Conservation (phyloP, 805 yeast genomes). For the Starmerella bombicola region DNA sequence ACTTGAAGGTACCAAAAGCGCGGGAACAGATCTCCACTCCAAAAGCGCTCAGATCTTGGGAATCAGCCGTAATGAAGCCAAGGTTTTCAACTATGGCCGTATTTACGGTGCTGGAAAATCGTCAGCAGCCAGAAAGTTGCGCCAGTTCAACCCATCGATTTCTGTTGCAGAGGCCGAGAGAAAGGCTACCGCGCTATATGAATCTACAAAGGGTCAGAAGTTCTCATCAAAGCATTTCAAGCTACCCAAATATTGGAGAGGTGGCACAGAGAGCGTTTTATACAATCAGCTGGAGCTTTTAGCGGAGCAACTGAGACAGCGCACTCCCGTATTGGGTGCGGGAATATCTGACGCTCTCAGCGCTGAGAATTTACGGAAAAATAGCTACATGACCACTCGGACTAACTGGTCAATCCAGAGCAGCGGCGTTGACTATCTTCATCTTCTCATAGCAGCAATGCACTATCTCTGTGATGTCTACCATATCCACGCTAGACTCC, state of each 20-base stretch:
- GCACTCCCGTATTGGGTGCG: slow-evolving; percentile 87
- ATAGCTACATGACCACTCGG: slow-evolving; percentile 67
- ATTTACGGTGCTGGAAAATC: slow-evolving; percentile 95
- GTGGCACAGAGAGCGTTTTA: slow-evolving; percentile 88
- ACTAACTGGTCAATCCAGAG: slow-evolving; percentile 98
- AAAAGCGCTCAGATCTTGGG: slow-evolving; percentile 85
- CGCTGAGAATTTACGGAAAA: slow-evolving; percentile 49
- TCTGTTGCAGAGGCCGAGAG: slow-evolving; percentile 52
- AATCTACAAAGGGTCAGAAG: slow-evolving; percentile 66
- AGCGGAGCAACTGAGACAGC: slow-evolving; percentile 68
- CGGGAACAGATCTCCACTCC: slow-evolving; percentile 90
- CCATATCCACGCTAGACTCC: slow-evolving; percentile 58
- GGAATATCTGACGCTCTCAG: slow-evolving; percentile 78
- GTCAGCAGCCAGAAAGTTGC: slow-evolving; percentile 73
- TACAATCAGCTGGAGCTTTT: slow-evolving; percentile 80
- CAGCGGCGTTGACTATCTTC: slow-evolving; percentile 93
- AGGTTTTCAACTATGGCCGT: slow-evolving; percentile 89
- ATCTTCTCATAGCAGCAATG: slow-evolving; percentile 74
- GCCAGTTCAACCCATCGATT: slow-evolving; percentile 65
- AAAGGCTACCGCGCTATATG: slow-evolving; percentile 57
- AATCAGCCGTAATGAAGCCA: slow-evolving; percentile 82
- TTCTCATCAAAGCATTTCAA: slow-evolving; percentile 26
- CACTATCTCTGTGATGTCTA: slow-evolving; percentile 59
- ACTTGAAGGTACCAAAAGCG: slow-evolving; percentile 76
- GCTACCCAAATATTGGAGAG: slow-evolving; percentile 33